Evolutionary conservation across 768 basidiomycete genomes (phyloP).

Genomic region (Tylopilus felleus): DNA sequence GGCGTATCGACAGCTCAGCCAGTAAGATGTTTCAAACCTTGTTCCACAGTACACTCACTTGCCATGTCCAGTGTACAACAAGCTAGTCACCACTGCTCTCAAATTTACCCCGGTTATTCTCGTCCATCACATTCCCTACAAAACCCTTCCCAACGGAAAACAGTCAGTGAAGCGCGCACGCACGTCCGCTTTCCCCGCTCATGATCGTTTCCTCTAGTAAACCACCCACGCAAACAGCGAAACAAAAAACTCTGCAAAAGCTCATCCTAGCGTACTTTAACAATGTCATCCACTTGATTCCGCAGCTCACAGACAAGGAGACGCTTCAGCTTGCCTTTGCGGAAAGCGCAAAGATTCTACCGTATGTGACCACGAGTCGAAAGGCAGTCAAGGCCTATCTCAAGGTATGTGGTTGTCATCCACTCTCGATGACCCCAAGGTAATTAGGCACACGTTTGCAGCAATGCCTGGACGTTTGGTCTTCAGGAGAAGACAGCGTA

Average conservation of each 20-base stretch:
- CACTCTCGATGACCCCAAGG: background rate
- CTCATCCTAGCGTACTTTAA: constrained; percentile 87
- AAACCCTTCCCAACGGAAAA: constrained; percentile 76
- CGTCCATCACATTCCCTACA: constrained; percentile 84
- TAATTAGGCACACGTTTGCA: constrained; percentile 24
- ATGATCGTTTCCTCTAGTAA: constrained; percentile 53
- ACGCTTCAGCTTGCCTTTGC: constrained; percentile 66
- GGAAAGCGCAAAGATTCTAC: constrained; percentile 86
- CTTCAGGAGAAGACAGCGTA: constrained; percentile 70
- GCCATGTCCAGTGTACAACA: constrained; percentile 75
- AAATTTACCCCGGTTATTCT: constrained; percentile 90
- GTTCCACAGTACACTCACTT: background rate
- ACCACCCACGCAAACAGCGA: constrained; percentile 73
- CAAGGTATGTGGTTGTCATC: constrained; percentile 58
- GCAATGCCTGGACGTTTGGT: constrained; percentile 87
- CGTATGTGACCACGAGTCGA: constrained; percentile 80
- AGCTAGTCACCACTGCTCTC: constrained; percentile 81
- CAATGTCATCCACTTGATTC: constrained; percentile 76
- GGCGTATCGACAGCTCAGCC: constrained; percentile 79
- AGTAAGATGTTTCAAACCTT: constrained; percentile 13
- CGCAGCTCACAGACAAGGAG: constrained; percentile 68
- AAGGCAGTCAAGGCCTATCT: constrained; percentile 85
- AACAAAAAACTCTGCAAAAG: constrained; percentile 83
- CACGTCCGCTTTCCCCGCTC: background rate
- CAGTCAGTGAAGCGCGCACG: constrained; percentile 64